Evolutionary conservation across 2,329 filamentous ascomycete genomes (phyloP), one percentile per base, ranked within the genome.

Genomic region (Basipetospora chlamydospora): DNA sequence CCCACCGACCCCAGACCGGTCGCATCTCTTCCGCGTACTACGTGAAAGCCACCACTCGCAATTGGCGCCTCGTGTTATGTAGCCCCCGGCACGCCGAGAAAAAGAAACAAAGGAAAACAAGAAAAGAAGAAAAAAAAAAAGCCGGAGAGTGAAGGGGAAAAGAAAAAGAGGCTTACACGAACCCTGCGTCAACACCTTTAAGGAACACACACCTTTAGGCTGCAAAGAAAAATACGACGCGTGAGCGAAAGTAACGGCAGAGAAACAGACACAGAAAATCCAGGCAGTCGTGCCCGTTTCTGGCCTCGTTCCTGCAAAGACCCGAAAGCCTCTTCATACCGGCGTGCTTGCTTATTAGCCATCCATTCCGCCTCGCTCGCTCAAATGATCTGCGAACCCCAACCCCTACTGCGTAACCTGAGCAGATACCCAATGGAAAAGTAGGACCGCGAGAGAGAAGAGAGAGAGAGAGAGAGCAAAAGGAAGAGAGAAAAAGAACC

Each of bases 371-470:
- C 30, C 16, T 32, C 17, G 13, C 10, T 10, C 33, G 5, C 26
- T 11, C 35, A 32, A 37, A 31, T 37, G 35, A 37, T 26, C 35
- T 32, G 28, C 35, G 28, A 26, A 26, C 15, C 28, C 35, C 10
- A 26, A 13, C 34, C 17, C 26, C 10, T 30, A 37, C 26, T 37
- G 35, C 35, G 35, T 37, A 37, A 37, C 35, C 28, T 16, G 11
- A 28, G 22, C 18, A 15, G 35, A 20, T 15, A 37, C 26, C 35
- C 28, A 37, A 37, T 37, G 35, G 35, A 32, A 37, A n/a, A 32
- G 28, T 13, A 20, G 35, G 20, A 20, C 35, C 20, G n/a, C 13
- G 28, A 29, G 21, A 23, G 35, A 11, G 22, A 11, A 11, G 11
- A 23, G 11, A 23, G 6, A 23, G 22, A 11, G 22, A 11, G 11